Evolutionary conservation across 106 monocot species (phyloP).

Genomic region (Dendrobium chrysotoxum): DNA sequence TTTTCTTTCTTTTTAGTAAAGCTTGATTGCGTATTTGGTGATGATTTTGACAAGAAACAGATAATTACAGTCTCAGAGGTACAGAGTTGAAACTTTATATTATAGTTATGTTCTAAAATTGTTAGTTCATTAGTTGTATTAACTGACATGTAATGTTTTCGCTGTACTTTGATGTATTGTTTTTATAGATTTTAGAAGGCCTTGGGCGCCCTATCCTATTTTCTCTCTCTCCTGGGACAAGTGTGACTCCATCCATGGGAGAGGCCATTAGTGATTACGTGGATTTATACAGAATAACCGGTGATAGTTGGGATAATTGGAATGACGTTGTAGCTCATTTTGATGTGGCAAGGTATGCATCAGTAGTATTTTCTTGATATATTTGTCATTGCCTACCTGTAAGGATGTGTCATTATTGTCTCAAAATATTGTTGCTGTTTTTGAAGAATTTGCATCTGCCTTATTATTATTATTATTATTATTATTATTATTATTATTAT

Average conservation of each 20-base stretch:
- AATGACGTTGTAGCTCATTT: conserved; percentile 70
- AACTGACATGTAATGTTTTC: neutral
- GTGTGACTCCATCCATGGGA: conserved; percentile 56
- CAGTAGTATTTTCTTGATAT: neutral
- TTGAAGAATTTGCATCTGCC: neutral
- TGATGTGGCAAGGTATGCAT: conserved; percentile 63
- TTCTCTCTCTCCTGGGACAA: conserved; percentile 79
- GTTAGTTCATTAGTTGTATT: neutral
- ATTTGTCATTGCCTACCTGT: neutral
- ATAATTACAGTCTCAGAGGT: conserved; percentile 83
- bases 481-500: no score
- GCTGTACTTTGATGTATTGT: neutral
- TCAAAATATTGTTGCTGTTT: neutral
- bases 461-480: neutral
- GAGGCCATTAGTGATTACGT: conserved; percentile 41
- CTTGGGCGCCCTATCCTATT: conserved; percentile 61
- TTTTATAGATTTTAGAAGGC: conserved; percentile 50
- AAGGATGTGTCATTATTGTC: neutral
- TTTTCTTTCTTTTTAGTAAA: conserved; percentile 53
- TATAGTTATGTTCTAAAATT: neutral
- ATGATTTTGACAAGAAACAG: conserved; percentile 64
- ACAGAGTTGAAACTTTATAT: neutral
- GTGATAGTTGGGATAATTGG: conserved; percentile 95
- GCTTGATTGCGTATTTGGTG: conserved; percentile 96
- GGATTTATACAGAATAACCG: conserved; percentile 92